These are phyloP conservation scores for Alternaria angustiovoidea DNA, from an alignment of 2,329 filamentous ascomycete species.

Conservation along the genomic window DNA sequence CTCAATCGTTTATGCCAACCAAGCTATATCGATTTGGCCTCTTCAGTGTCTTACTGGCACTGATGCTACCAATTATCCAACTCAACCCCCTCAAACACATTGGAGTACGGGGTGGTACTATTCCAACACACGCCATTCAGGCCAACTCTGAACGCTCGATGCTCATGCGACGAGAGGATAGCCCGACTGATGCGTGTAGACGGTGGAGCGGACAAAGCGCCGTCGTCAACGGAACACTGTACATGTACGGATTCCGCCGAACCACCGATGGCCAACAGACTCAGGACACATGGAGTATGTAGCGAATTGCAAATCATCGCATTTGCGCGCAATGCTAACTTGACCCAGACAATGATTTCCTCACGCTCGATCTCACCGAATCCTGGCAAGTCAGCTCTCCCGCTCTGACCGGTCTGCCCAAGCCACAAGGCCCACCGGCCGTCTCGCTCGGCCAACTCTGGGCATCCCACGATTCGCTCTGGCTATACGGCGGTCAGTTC, in stretches of 20 bases:
- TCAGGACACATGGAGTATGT: slow-evolving; percentile 73
- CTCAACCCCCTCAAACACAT: slow-evolving; percentile 35
- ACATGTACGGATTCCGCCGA: slow-evolving; percentile 76
- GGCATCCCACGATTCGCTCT: slow-evolving; percentile 74
- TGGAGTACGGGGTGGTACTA: slow-evolving; percentile 38
- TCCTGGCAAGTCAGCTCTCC: slow-evolving; percentile 75
- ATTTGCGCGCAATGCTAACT: slow-evolving; percentile 10
- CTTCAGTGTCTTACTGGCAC: slow-evolving; percentile 40
- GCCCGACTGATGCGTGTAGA: slow-evolving; percentile 46
- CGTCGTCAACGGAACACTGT: slow-evolving; percentile 76
- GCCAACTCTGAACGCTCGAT: slow-evolving; percentile 18
- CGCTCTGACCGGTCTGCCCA: slow-evolving; percentile 67
- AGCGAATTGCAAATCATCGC: background rate
- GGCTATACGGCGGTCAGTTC: slow-evolving; percentile 77
- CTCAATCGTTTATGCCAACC: slow-evolving; percentile 21
- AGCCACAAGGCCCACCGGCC: slow-evolving; percentile 73
- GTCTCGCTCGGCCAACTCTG: slow-evolving; percentile 79
- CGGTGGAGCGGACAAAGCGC: slow-evolving; percentile 59
- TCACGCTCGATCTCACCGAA: slow-evolving; percentile 74
- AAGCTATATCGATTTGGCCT: slow-evolving; percentile 41
- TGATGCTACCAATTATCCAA: slow-evolving; percentile 46
- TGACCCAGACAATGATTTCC: slow-evolving; percentile 66
- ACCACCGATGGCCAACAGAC: slow-evolving; percentile 66
- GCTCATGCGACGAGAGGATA: slow-evolving; percentile 41
- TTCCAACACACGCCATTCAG: slow-evolving; percentile 33